Evolutionary conservation across 768 basidiomycete genomes (phyloP), one percentile per base, ranked within the genome.

Genomic region (Auriscalpium microsporum): DNA sequence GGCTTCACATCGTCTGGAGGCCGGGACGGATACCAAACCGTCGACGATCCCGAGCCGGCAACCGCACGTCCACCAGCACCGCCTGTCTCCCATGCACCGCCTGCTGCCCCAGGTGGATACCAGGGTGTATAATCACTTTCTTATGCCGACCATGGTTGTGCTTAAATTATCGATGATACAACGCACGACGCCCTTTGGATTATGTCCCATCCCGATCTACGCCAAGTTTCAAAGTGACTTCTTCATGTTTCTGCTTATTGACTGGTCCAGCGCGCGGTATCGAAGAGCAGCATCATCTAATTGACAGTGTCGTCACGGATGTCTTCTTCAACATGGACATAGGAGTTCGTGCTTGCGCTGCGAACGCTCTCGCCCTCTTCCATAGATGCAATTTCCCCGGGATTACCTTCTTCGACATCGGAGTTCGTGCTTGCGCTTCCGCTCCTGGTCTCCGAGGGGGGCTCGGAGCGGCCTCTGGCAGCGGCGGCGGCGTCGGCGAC

Each of bases 201-300:
- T 65, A 62, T 45, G 28, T 74, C 75, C 38, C 72, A 70, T 10
- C 75, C 75, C 76, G 75, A 80, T 21, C 78, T 72, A 50, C 68
- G 64, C 78, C 78, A 80, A 0, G 75, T 75, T 19, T 68, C 69
- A 33, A 21, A 71, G 68, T 1, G 72, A 76, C 58, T 74, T 74
- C 65, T 80, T 78, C 48, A 78, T 58, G 53, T 79, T 77, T 53
- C 62, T 7, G 4, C 4, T 28, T 28, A 28, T 7, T 28, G 28
- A 28, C 28, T 62, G 14, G 73, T 73, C 77, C 78, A 80, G 33
- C 75, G 64, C 49, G 36, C 50, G 2, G 79, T 80, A 53, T 80
- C 79, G 56, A 79, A 80, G 42, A 79, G 60, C 0, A 78, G 75
- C 62, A n/a, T n/a, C n/a, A n/a, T n/a, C n/a, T n/a, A n/a, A n/a